Evolutionary conservation across 2,329 filamentous ascomycete species (phyloP), one percentile per base, ranked within the genome.

Genomic region (Trichoderma koningii): DNA sequence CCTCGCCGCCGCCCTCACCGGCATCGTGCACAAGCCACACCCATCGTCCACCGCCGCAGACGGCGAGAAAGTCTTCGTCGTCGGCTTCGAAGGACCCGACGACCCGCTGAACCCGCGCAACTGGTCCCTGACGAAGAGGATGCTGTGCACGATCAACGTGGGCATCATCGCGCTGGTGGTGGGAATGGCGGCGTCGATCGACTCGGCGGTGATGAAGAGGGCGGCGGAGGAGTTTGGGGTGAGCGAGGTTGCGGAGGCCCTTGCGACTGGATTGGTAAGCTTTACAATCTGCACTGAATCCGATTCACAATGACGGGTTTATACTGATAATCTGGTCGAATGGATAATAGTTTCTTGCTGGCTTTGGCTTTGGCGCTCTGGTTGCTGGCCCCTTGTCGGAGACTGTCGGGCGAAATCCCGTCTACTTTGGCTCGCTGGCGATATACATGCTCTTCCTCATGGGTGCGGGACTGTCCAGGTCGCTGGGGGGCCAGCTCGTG

Each of bases 391-490:
- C 59, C 15, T 5, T 62, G 41, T 62, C 59, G 5, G 59, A 62
- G 19, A 62, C 59, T 12, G 59, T 53, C 7, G 59, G 59, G 7
- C 38, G 59, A 0, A 62, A 62, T 1, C 59, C 59, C 19, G 59
- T 62, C 17, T 62, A 62, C 19, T 62, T 62, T 7, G 48, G 38
- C 19, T 62, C 59, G 14, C 34, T 62, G 59, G 38, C 48, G 26
- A 45, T 62, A 6, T 62, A 62, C 7, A 62, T 62, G 59, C 59
- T 62, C 7, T 62, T 62, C 28, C 23, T 62, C 28, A 45, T 62
- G 59, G 59, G 59, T 0, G 59, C 59, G 15, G 59, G 59, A 0
- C 34, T 53, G 1, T 45, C 50, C 9, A 62, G n/a, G 12, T 42
- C 38, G 7, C 15, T 62, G 14, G 47, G 34, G 19, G 50, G 17